phyloP scores from a whole-genome alignment of 2,329 filamentous ascomycete species.

The Ophiocordyceps australis region DNA sequence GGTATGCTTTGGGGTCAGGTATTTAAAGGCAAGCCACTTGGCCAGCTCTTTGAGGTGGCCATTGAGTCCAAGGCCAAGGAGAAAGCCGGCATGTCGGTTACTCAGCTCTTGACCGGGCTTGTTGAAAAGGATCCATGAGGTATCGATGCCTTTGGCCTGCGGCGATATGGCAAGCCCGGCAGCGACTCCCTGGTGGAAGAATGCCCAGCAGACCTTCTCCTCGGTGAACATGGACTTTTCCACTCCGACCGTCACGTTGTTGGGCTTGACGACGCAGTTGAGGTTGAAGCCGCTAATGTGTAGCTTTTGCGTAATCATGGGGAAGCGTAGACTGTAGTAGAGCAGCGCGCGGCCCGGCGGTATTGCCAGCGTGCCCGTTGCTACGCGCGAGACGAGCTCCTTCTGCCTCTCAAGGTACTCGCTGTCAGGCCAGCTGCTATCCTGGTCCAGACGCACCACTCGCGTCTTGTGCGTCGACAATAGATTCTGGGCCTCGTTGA shows the following conservation, averaged over 20 bases:
- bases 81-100: slow-evolving; percentile 88
- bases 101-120: slow-evolving; percentile 74
- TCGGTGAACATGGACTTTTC: slow-evolving; percentile 79
- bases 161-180: slow-evolving; percentile 81
- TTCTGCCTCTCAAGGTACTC: slow-evolving; percentile 87
- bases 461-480: slow-evolving; percentile 74
- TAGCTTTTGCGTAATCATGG: slow-evolving; percentile 83
- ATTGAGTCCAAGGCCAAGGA: slow-evolving; percentile 80
- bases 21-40: slow-evolving; percentile 98
- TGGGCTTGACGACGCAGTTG: slow-evolving; percentile 79
- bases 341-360: slow-evolving; percentile 75
- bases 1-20: slow-evolving; percentile 95
- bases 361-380: slow-evolving; percentile 73
- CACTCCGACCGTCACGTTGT: slow-evolving; percentile 82
- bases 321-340: slow-evolving; percentile 73
- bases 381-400: slow-evolving; percentile 70
- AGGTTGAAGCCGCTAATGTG: slow-evolving; percentile 81
- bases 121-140: slow-evolving; percentile 97
- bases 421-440: slow-evolving; percentile 67
- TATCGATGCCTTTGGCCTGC: slow-evolving; percentile 84
- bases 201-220: slow-evolving; percentile 96
- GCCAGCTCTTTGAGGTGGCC: slow-evolving; percentile 87
- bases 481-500: slow-evolving; percentile 69
- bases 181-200: slow-evolving; percentile 94
- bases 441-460: slow-evolving; percentile 55